Conservation (phyloP, 441 rosid genomes). For the Adansonia rubrostipa region DNA sequence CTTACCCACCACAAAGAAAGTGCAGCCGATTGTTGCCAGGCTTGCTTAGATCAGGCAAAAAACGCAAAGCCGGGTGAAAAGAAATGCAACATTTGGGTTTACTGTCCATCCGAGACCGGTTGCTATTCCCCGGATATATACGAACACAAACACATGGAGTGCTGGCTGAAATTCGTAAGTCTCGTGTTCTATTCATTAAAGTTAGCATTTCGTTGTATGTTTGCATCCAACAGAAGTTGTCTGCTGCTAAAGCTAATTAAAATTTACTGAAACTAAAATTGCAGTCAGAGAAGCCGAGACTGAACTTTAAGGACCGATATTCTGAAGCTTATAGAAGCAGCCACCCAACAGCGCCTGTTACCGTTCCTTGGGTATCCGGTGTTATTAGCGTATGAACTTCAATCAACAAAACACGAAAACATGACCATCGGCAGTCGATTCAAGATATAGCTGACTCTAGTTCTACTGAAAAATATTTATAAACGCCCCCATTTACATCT, state of each 20-base stretch:
- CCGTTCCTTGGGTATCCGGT: slow-evolving; percentile 96
- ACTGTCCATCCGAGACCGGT: slow-evolving; percentile 87
- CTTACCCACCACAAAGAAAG: slow-evolving; percentile 91
- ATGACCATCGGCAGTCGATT: not conserved
- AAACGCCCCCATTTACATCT: slow-evolving; percentile 19
- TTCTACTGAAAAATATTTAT: slow-evolving; percentile 4
- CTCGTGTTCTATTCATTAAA: slow-evolving; percentile 1
- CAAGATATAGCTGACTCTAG: slow-evolving; percentile 21
- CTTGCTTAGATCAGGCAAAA: slow-evolving; percentile 89
- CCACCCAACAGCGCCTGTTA: slow-evolving; percentile 81
- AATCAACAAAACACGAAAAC: not conserved
- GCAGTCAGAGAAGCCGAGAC: slow-evolving; percentile 83
- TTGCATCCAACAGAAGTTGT: not conserved
- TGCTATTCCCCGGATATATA: slow-evolving; percentile 91
- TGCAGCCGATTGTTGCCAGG: slow-evolving; percentile 97
- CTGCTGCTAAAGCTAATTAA: not conserved
- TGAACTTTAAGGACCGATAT: slow-evolving; percentile 78
- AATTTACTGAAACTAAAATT: slow-evolving; percentile 25
- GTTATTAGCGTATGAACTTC: slow-evolving; percentile 52
- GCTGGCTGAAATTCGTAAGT: slow-evolving; percentile 98
- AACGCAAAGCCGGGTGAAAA: slow-evolving; percentile 70
- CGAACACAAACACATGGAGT: slow-evolving; percentile 80
- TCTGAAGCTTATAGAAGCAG: slow-evolving; percentile 73
- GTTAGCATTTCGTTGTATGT: not conserved
- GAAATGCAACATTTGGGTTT: slow-evolving; percentile 94